These are phyloP conservation scores for Mycena rebaudengoi DNA, from an alignment of 768 basidiomycete species.

Conservation along the genomic window DNA sequence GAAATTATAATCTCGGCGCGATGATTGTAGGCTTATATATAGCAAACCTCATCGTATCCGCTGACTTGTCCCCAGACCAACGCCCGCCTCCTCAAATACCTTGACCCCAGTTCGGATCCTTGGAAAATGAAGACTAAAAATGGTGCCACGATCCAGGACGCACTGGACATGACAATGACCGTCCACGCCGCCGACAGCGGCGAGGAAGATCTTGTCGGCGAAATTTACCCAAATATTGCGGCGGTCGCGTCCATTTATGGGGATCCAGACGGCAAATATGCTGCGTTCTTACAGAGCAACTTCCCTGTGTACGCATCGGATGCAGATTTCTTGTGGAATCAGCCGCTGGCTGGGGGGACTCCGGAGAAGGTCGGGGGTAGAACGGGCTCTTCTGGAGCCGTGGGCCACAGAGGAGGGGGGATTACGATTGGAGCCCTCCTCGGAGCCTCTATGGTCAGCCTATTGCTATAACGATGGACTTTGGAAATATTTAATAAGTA, in stretches of 20 bases:
- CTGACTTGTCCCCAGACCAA: conserved; percentile 55
- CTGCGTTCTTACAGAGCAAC: conserved; percentile 50
- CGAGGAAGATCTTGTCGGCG: conserved; percentile 49
- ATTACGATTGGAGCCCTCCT: no score
- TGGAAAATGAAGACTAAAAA: conserved; percentile 60
- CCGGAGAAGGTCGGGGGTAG: no score
- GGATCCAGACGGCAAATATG: conserved; percentile 66
- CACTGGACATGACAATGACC: conserved; percentile 66
- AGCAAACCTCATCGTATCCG: background rate
- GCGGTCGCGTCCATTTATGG: conserved; percentile 66
- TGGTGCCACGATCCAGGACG: conserved; percentile 65
- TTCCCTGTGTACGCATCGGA: conserved; percentile 51
- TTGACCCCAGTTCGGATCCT: conserved; percentile 48
- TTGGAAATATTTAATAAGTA: no score
- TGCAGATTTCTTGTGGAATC: conserved; percentile 63
- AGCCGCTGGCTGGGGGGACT: no score
- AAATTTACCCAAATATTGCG: conserved; percentile 65
- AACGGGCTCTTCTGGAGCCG: no score
- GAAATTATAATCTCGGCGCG: conserved; percentile 71
- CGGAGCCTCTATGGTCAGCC: no score
- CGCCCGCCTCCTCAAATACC: conserved; percentile 60
- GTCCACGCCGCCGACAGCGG: conserved; percentile 41
- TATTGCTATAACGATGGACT: no score
- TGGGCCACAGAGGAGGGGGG: no score
- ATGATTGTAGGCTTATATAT: conserved; percentile 65